Conservation (phyloP, 192 early-diverging fungal genomes). For the Coemansia erecta region DNA sequence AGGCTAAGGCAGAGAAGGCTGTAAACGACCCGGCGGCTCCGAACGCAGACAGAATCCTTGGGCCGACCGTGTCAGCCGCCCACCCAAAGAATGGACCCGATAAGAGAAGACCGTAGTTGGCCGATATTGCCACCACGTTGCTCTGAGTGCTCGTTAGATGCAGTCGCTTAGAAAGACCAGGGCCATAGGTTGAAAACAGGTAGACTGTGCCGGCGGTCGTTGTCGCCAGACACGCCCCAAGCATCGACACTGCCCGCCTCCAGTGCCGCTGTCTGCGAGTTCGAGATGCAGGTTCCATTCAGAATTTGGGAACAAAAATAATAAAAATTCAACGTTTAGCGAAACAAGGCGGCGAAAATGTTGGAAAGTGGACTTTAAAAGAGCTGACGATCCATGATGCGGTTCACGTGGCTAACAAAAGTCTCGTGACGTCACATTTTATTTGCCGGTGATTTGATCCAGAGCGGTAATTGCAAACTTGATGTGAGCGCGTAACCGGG, state of each 20-base stretch:
- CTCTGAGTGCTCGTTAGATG: constrained; percentile 58
- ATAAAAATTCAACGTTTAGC: too few relatives aligned
- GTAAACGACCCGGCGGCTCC: constrained; percentile 38
- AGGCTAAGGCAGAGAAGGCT: constrained; percentile 44
- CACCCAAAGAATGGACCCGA: constrained; percentile 59
- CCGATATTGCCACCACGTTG: constrained; percentile 61
- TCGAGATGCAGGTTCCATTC: background rate
- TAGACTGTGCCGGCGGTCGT: constrained; percentile 64
- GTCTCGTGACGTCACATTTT: too few relatives aligned
- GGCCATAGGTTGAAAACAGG: constrained; percentile 63
- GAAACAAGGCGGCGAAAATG: too few relatives aligned
- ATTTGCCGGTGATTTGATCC: too few relatives aligned
- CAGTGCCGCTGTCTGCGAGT: constrained; percentile 40
- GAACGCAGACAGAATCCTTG: constrained; percentile 37
- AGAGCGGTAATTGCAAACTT: too few relatives aligned
- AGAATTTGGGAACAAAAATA: too few relatives aligned
- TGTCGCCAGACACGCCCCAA: constrained; percentile 51
- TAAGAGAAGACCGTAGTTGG: constrained; percentile 66
- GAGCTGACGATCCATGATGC: too few relatives aligned
- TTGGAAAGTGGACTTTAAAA: too few relatives aligned
- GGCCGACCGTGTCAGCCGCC: constrained; percentile 55
- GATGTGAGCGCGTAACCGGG: too few relatives aligned
- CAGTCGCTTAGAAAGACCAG: constrained; percentile 50
- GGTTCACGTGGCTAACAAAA: too few relatives aligned
- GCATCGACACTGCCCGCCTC: constrained; percentile 46